Evolutionary conservation across 148 eudicot species (phyloP).

Genomic region (Selenicereus undatus): DNA sequence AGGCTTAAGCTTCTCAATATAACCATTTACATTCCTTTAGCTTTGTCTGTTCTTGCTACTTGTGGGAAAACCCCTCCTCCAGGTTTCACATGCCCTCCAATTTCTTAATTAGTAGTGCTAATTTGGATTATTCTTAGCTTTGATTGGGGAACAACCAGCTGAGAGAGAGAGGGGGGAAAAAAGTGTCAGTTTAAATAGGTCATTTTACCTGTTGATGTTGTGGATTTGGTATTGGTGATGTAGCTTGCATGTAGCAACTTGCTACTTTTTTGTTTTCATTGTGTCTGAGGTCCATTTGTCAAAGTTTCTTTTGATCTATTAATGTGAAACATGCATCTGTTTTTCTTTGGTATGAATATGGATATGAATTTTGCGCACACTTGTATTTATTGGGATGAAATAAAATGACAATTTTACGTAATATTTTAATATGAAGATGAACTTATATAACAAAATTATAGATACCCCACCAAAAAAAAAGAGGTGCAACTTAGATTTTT

Average conservation of each 20-base stretch:
- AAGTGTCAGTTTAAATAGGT: neutral
- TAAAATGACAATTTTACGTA: too few relatives aligned
- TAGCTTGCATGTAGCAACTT: too few relatives aligned
- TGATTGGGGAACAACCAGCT: neutral
- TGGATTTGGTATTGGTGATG: neutral
- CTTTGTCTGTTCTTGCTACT: slow-evolving; percentile 64
- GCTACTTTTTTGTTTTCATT: neutral
- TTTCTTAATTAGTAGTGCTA: slow-evolving; percentile 13
- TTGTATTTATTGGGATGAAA: too few relatives aligned
- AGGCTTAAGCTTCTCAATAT: slow-evolving; percentile 81
- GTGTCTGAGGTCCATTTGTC: neutral
- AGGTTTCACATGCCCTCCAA: slow-evolving; percentile 61
- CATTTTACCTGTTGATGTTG: neutral
- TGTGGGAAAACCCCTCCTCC: slow-evolving; percentile 70
- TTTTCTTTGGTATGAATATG: neutral
- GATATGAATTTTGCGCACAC: too few relatives aligned
- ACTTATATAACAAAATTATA: too few relatives aligned
- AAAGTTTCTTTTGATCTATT: neutral
- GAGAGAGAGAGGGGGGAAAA: neutral
- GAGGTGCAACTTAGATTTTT: too few relatives aligned
- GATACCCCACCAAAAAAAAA: too few relatives aligned
- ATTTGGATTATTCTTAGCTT: neutral
- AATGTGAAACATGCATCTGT: neutral
- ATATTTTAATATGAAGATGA: too few relatives aligned
- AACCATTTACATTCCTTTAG: slow-evolving; percentile 65